A percentile compares a stretch with the other conserved stretches of the same genome.
Evolutionary conservation across 164 flowering plant genomes (phyloP).

Genomic region (Sedum album): DNA sequence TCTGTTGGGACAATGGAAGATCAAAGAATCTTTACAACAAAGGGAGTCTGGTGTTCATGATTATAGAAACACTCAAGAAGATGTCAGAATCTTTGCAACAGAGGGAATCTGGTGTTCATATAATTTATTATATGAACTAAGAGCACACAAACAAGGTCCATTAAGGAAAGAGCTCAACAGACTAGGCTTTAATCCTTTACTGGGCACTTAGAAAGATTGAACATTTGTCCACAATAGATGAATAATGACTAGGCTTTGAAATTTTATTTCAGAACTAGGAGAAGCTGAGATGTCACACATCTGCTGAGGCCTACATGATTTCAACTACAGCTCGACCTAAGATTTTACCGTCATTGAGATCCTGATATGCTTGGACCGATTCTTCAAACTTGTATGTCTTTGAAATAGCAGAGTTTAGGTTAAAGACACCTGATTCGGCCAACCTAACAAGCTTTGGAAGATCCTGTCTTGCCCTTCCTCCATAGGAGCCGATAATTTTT

Average conservation of each 20-base stretch:
- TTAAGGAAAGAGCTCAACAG: too few species aligned
- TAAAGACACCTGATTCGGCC: conserved; percentile 79
- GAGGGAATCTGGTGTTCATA: too few species aligned
- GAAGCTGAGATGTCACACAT: background rate
- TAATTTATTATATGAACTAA: too few species aligned
- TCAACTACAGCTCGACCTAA: conserved; percentile 81
- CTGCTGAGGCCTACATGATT: conserved; percentile 34
- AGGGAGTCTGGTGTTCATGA: too few species aligned
- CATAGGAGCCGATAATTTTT: conserved; percentile 67
- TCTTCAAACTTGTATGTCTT: conserved; percentile 77
- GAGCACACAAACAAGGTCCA: too few species aligned
- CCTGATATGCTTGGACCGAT: conserved; percentile 57
- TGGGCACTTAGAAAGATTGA: too few species aligned
- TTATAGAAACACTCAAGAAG: too few species aligned
- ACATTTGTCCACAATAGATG: background rate
- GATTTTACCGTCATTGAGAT: conserved; percentile 67
- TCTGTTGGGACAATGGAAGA: too few species aligned
- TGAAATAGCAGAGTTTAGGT: conserved; percentile 67
- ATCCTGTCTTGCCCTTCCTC: conserved; percentile 75
- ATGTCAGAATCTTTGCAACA: too few species aligned
- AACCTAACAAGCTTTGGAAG: conserved; percentile 63
- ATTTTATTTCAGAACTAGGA: background rate
- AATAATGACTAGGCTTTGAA: background rate
- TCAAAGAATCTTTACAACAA: too few species aligned
- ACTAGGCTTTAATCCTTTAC: too few species aligned